A percentile compares a stretch with the other conserved stretches of the same genome.
These are phyloP conservation scores for Aspergillus indologenus DNA, from an alignment of 495 filamentous ascomycete genomes.

Conservation along the genomic window DNA sequence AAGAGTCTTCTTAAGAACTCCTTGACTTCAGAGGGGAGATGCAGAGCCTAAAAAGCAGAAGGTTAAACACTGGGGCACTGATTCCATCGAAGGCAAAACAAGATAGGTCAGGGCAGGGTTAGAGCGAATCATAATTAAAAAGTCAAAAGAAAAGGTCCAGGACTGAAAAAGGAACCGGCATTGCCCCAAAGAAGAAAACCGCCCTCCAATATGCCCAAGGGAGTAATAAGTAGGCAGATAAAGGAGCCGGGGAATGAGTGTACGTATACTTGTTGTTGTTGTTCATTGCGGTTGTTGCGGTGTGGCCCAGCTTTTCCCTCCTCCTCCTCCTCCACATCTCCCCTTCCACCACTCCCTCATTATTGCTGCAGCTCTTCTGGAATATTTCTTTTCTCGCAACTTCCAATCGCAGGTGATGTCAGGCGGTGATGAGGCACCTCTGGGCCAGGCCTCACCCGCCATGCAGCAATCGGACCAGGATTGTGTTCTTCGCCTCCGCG, in stretches of 20 bases:
- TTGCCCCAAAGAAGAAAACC: no score
- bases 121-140: neutral
- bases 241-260: no score
- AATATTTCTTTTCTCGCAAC: neutral
- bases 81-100: neutral
- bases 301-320: neutral
- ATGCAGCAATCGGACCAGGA: slow-evolving; percentile 26
- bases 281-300: neutral
- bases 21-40: neutral
- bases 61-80: neutral
- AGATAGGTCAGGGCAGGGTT: neutral
- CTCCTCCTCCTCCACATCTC: neutral
- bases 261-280: no score
- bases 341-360: neutral
- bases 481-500: slow-evolving; percentile 20
- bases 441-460: slow-evolving; percentile 26
- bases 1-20: slow-evolving; percentile 12
- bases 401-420: slow-evolving; percentile 15
- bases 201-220: no score
- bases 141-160: neutral
- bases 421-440: slow-evolving; percentile 16
- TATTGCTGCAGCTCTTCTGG: slow-evolving; percentile 1
- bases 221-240: no score
- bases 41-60: neutral
- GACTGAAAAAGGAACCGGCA: no score